These are phyloP conservation scores for Scutellaria barbata DNA, from an alignment of 257 asterid species.

Conservation along the genomic window DNA sequence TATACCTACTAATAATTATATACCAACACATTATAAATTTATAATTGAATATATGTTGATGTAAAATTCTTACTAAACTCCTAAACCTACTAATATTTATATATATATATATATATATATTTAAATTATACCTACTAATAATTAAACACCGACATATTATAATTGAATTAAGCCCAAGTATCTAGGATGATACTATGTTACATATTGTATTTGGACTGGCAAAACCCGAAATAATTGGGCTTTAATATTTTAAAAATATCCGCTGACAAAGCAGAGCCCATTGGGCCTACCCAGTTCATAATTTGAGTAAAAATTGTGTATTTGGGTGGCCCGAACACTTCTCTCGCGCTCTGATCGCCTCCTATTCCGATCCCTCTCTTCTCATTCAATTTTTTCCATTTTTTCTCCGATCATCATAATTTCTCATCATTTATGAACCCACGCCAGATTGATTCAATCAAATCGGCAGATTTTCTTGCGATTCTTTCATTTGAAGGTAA, in stretches of 20 bases:
- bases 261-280: not conserved
- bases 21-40: too few relatives aligned
- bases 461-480: conserved; percentile 30
- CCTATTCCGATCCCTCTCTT: conserved; percentile 44
- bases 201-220: not conserved
- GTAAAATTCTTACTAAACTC: too few relatives aligned
- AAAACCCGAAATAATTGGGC: not conserved
- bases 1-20: too few relatives aligned
- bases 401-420: conserved; percentile 36
- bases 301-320: conserved; percentile 10
- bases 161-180: too few relatives aligned
- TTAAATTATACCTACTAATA: too few relatives aligned
- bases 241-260: not conserved
- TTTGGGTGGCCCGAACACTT: conserved; percentile 35
- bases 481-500: conserved; percentile 41
- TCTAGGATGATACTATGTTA: too few relatives aligned
- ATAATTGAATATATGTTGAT: too few relatives aligned
- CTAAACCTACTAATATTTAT: too few relatives aligned
- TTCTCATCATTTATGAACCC: conserved; percentile 34
- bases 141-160: too few relatives aligned
- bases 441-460: conserved; percentile 36
- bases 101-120: too few relatives aligned
- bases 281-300: conserved; percentile 18
- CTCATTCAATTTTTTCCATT: conserved; percentile 33
- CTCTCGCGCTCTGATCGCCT: conserved; percentile 47